Evolutionary conservation across 768 basidiomycete genomes (phyloP), one percentile per base, ranked within the genome.

Genomic region (Tricholoma terreum): DNA sequence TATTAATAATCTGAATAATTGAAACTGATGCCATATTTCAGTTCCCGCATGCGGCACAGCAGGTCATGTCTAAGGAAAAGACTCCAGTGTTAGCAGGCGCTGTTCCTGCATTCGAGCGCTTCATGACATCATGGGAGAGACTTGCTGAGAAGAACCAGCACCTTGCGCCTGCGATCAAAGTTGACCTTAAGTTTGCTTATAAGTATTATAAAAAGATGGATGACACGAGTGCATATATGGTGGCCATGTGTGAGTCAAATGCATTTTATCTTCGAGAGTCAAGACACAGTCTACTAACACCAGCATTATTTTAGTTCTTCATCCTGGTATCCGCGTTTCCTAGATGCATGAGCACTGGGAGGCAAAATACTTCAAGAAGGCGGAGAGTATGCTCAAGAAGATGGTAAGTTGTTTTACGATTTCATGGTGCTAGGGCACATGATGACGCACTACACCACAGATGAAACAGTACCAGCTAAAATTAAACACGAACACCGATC

Each of bases 311-410:
- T 10, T 33, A 63, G 64, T 66, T 54, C 50, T 66, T 8, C 59
- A 66, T 52, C 63, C 63, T 5, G 36, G 22, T 19, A 55, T 64
- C 11, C 58, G 58, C 2, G 11, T 64, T 38, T 33, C 48, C 0
- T 66, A 63, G 65, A 57, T 66, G 34, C 3, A 46, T 17, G 43
- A 58, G 19, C 56, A 64, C 45, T 66, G 65, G 65, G 63, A 53
- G 3, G 15, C 43, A 14, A 34, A 55, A 10, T 62, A 46, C 24
- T 27, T 59, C n/a, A 38, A 31, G 27, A 48, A 60, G 6, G 58
- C 63, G 6, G 56, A 56, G 36, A 36, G 15, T 21, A 52, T 48
- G 7, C 55, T 66, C 55, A 60, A 53, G 24, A 46, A 40, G 27
- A n/a, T 57, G 9, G 63, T 65, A 57, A 34, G 63, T 50, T 19